Conservation (phyloP, 139 green algal species). For the Yamagishiella unicocca region DNA sequence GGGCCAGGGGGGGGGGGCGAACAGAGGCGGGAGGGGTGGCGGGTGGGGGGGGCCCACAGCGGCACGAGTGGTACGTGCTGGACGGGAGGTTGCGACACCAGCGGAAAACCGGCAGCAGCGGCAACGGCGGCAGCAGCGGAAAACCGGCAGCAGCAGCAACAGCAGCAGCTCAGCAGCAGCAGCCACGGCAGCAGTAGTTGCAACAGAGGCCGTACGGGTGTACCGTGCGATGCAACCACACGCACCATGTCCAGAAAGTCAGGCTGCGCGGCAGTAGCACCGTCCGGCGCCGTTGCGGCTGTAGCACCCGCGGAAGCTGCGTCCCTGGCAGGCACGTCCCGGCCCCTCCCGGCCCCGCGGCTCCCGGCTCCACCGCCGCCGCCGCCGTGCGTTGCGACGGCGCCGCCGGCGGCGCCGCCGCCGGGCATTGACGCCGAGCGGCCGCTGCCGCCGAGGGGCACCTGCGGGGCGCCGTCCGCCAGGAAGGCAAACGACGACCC, state of each 20-base stretch:
- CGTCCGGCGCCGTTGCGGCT: background rate
- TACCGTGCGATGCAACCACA: background rate
- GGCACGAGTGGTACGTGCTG: too few species aligned
- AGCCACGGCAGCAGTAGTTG: too few species aligned
- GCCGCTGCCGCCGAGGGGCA: background rate
- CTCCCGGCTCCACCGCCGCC: background rate
- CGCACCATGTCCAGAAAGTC: conserved; percentile 87
- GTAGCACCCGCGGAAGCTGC: background rate
- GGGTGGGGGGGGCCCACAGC: background rate
- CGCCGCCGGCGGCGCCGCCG: background rate
- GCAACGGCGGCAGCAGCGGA: too few species aligned
- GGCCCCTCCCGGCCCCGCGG: background rate
- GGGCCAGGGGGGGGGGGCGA: background rate
- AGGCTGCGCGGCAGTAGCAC: conserved; percentile 47
- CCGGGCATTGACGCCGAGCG: background rate
- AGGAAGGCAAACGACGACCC: conserved; percentile 12
- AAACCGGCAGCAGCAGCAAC: too few species aligned
- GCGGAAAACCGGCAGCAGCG: too few species aligned
- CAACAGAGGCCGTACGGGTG: too few species aligned
- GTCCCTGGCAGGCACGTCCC: background rate
- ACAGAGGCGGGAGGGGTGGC: conserved; percentile 66
- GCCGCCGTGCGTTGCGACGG: background rate
- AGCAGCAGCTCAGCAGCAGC: too few species aligned
- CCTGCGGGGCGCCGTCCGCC: background rate
- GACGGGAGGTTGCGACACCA: too few species aligned